Conservation (phyloP, 2,329 filamentous ascomycete genomes). For the Aspergillus alliaceus region DNA sequence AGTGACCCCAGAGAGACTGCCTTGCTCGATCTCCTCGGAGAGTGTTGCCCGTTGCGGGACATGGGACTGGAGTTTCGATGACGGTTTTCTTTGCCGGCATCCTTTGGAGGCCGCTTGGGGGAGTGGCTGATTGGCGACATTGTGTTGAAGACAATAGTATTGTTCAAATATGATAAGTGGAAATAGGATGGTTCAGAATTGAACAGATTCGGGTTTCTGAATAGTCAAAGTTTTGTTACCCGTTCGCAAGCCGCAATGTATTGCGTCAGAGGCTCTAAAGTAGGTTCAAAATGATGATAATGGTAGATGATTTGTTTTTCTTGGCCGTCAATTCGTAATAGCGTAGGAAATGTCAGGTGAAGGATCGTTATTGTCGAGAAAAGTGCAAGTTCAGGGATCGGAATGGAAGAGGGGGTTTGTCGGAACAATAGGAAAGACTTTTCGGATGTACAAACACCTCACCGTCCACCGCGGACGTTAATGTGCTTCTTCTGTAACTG, state of each 20-base stretch:
- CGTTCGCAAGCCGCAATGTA: conserved; percentile 12
- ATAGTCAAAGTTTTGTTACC: conserved; percentile 20
- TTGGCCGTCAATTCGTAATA: conserved; percentile 17
- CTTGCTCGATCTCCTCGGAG: conserved; percentile 27
- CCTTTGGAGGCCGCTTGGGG: conserved; percentile 29
- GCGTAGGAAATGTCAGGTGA: conserved; percentile 6
- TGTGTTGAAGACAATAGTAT: conserved; percentile 17
- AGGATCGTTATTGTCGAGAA: conserved; percentile 14
- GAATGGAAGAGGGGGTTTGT: conserved; percentile 15
- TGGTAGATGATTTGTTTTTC: conserved; percentile 6
- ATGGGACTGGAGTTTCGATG: conserved; percentile 24
- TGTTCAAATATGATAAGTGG: neutral
- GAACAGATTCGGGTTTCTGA: neutral
- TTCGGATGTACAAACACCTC: conserved; percentile 36
- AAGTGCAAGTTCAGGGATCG: conserved; percentile 14
- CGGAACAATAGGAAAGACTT: conserved; percentile 10
- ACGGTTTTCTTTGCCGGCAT: conserved; percentile 24
- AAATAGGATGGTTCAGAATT: neutral
- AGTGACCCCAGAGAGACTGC: conserved; percentile 20
- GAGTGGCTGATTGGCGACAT: conserved; percentile 27
- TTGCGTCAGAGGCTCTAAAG: conserved; percentile 21
- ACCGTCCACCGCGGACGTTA: conserved; percentile 33
- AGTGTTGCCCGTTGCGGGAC: conserved; percentile 21
- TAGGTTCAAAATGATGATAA: conserved; percentile 2
- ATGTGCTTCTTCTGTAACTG: conserved; percentile 41